Percentiles rank a stretch among this genome's conserved stretches.
These are phyloP conservation scores for Purpureocillium takamizusanense DNA, from an alignment of 2,329 filamentous ascomycete genomes.

Conservation along the genomic window DNA sequence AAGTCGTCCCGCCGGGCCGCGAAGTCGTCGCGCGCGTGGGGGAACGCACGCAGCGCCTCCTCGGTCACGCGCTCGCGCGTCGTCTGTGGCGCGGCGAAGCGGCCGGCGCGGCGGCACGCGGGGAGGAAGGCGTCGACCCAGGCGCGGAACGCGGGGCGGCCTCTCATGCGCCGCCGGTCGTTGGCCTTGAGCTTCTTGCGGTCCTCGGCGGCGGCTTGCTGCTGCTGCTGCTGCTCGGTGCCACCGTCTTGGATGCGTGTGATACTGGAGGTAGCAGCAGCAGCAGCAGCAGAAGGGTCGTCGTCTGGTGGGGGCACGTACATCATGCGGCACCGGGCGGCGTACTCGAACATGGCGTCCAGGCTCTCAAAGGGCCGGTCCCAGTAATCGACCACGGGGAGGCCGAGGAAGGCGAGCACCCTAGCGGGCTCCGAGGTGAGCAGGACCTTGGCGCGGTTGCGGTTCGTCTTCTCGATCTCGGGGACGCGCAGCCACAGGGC, in stretches of 20 bases:
- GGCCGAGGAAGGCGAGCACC: slow-evolving; percentile 54
- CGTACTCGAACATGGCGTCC: slow-evolving; percentile 54
- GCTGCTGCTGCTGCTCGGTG: neutral
- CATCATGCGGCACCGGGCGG: slow-evolving; percentile 49
- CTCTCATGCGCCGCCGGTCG: slow-evolving; percentile 46
- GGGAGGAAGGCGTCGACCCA: slow-evolving; percentile 61
- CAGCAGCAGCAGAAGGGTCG: too few relatives aligned
- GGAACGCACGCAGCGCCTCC: slow-evolving; percentile 46
- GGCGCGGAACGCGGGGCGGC: slow-evolving; percentile 45
- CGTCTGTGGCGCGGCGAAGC: slow-evolving; percentile 17
- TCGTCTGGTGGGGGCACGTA: slow-evolving; percentile 25
- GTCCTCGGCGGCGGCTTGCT: slow-evolving; percentile 12
- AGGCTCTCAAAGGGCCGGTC: slow-evolving; percentile 43
- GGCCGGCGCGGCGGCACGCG: slow-evolving; percentile 29
- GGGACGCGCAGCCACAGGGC: slow-evolving; percentile 58
- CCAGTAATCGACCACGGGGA: slow-evolving; percentile 40
- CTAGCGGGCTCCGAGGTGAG: slow-evolving; percentile 47
- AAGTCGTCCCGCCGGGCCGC: slow-evolving; percentile 30
- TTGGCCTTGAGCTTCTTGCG: slow-evolving; percentile 36
- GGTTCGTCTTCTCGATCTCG: slow-evolving; percentile 54
- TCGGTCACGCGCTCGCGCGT: slow-evolving; percentile 37
- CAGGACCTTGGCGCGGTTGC: slow-evolving; percentile 47
- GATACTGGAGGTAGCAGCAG: too few relatives aligned
- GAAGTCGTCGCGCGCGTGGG: slow-evolving; percentile 34
- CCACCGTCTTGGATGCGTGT: too few relatives aligned